phyloP scores from a whole-genome alignment of 2,329 filamentous ascomycete genomes.

The Drechslerella dactyloides region DNA sequence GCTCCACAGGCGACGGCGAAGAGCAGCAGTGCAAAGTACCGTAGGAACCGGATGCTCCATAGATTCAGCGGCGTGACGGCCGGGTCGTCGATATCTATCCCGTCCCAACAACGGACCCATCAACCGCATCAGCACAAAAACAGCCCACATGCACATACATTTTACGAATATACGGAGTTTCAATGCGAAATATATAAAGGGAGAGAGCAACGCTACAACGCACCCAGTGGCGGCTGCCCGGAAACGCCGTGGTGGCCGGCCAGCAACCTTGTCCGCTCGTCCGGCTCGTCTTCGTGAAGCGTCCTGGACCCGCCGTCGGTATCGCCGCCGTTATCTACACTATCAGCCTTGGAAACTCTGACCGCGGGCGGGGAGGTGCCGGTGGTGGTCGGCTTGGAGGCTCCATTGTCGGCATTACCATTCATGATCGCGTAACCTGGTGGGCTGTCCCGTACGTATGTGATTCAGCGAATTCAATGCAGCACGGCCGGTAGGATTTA shows the following conservation, averaged over 20 bases:
- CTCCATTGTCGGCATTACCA: background rate
- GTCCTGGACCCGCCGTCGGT: conserved; percentile 9
- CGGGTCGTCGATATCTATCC: conserved; percentile 54
- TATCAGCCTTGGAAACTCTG: background rate
- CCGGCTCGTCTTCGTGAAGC: conserved; percentile 19
- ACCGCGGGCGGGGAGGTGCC: background rate
- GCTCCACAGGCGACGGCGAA: conserved; percentile 79
- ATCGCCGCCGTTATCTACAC: background rate
- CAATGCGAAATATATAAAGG: too few relatives aligned
- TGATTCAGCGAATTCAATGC: too few relatives aligned
- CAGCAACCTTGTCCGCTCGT: conserved; percentile 35
- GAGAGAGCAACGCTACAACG: background rate
- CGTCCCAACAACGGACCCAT: background rate
- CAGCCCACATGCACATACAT: background rate
- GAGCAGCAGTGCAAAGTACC: conserved; percentile 78
- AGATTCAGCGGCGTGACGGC: conserved; percentile 87
- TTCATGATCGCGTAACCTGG: background rate
- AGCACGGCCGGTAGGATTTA: too few relatives aligned
- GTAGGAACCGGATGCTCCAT: conserved; percentile 82
- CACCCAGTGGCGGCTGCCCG: conserved; percentile 44
- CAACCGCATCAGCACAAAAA: background rate
- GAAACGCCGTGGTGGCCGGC: conserved; percentile 31
- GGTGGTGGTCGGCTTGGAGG: conserved; percentile 3
- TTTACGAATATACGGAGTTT: too few relatives aligned
- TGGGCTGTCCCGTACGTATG: too few relatives aligned